phyloP scores from a whole-genome alignment of 768 basidiomycete genomes.

The Leccinum incarnatum region DNA sequence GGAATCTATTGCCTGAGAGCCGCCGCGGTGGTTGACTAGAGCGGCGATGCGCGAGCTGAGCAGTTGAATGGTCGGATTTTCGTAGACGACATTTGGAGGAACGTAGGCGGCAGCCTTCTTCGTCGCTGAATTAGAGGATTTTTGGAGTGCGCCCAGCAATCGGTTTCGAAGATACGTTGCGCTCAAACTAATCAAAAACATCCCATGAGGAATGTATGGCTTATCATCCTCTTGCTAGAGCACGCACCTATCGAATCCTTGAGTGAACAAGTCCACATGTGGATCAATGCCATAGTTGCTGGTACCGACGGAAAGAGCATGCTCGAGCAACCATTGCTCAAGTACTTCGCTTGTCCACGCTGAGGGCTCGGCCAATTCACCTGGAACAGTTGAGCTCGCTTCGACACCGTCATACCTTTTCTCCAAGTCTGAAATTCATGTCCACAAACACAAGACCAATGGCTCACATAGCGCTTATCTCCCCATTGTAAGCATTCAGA shows the following conservation, averaged over 20 bases:
- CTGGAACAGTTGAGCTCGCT: conserved; percentile 17
- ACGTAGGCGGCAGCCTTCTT: conserved; percentile 26
- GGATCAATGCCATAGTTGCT: conserved; percentile 4
- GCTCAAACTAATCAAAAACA: conserved; percentile 20
- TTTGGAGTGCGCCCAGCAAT: conserved; percentile 26
- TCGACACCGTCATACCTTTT: conserved; percentile 35
- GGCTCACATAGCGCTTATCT: conserved; percentile 48
- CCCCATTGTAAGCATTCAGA: conserved; percentile 38
- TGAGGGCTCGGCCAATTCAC: conserved; percentile 19
- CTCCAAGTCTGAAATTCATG: neutral
- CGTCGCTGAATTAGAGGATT: conserved; percentile 27
- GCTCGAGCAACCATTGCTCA: conserved; percentile 28
- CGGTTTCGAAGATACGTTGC: conserved; percentile 30
- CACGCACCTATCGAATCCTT: conserved; percentile 39
- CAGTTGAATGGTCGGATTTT: conserved; percentile 40
- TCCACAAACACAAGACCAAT: neutral
- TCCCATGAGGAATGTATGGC: neutral
- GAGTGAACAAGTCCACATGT: conserved; percentile 28
- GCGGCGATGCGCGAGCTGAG: conserved; percentile 26
- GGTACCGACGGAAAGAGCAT: conserved; percentile 15
- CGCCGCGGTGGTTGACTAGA: conserved; percentile 3
- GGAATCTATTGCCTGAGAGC: neutral
- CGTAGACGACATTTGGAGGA: conserved; percentile 33
- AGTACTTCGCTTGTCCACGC: conserved; percentile 25
- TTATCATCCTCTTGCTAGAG: neutral